These are phyloP conservation scores for Blumeriella jaapii DNA, from an alignment of 2,329 filamentous ascomycete species.

Conservation along the genomic window DNA sequence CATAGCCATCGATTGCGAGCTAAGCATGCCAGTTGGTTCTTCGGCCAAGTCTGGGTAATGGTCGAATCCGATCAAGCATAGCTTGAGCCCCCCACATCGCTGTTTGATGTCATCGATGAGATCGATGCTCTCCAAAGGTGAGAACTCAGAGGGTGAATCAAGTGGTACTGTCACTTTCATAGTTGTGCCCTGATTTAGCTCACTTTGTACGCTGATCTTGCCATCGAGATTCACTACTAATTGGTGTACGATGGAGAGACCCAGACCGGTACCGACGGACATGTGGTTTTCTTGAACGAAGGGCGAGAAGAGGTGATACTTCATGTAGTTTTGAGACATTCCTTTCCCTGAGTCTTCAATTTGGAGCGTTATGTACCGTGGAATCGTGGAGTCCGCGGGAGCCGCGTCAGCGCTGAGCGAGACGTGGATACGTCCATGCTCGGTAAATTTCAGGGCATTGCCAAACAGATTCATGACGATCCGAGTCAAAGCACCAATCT, in stretches of 20 bases:
- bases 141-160: background rate
- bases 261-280: constrained; percentile 47
- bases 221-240: constrained; percentile 50
- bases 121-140: background rate
- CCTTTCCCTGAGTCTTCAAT: constrained; percentile 51
- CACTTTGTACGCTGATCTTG: constrained; percentile 44
- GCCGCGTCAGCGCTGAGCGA: constrained; percentile 21
- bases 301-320: constrained; percentile 45
- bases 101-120: constrained; percentile 9
- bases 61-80: constrained; percentile 17
- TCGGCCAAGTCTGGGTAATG: constrained; percentile 9
- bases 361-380: constrained; percentile 14
- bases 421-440: constrained; percentile 37
- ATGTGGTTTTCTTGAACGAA: constrained; percentile 51
- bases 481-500: constrained; percentile 38
- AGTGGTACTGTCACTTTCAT: constrained; percentile 36
- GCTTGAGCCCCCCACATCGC: constrained; percentile 8
- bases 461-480: constrained; percentile 51
- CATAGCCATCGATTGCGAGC: constrained; percentile 7
- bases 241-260: constrained; percentile 47
- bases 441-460: constrained; percentile 51
- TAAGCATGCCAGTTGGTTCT: constrained; percentile 8
- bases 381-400: background rate
- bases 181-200: constrained; percentile 40
- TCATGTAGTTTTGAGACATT: constrained; percentile 48